Evolutionary conservation across 352 stramenopile species (phyloP), one percentile per base, ranked within the genome.

Genomic region (Halophytophthora batemanensis): DNA sequence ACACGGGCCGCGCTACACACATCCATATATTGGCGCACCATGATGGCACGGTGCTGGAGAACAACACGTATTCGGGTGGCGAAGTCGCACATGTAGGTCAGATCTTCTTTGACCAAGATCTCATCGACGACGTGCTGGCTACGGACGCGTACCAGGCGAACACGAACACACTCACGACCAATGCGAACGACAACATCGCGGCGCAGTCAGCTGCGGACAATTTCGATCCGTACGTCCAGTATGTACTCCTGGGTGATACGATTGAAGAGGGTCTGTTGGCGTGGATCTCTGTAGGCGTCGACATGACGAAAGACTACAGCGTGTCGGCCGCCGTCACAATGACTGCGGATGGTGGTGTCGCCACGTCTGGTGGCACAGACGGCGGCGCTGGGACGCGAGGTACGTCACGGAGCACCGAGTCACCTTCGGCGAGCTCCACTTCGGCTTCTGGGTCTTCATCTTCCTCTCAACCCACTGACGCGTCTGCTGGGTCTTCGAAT

Each of bases 221-320:
- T 11, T 53, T 53, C 21, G 37, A 53, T 35, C 33, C 45, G 34
- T 29, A 43, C 45, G 37, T 45, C 14, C 19, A 53, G 21, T 45
- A 42, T 8, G 45, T 38, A 19, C 45, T 53, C 2, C 22, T 53
- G 10, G 34, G 35, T 15, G 23, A 53, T n/a, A 34, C 36, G 18
- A 22, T 53, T 4, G 45, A 53, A 34, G 38, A 34, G n/a, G 48
- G 48, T 18, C 13, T 47, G 23, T 34, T 48, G 17, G 41, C 15
- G n/a, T 51, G 50, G 50, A 57, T 57, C 43, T 50, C 41, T 12
- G 50, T 57, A 8, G 50, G 25, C 39, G 34, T 57, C 3, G 40
- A 51, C 45, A 51, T 51, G 45, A 42, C 45, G 17, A 21, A 17
- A 8, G 33, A 33, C 45, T 31, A 53, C 28, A 31, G 33, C 10